Base-by-base conservation (phyloP, 148 eudicot genomes). In the Cornus suecica region DNA sequence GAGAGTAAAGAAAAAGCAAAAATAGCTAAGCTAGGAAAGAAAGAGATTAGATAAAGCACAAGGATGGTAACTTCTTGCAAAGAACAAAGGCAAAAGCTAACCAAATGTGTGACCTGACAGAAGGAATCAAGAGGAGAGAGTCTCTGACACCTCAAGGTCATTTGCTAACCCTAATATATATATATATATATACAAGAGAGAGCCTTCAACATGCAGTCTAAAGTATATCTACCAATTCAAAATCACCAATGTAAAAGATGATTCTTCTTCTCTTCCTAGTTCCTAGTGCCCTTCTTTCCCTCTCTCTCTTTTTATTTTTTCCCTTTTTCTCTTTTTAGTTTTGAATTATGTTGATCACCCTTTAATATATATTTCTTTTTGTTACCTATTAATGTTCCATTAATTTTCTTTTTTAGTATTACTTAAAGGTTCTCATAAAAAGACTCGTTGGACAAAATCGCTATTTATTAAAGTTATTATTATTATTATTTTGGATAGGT, bases 51-150 rank as follows among this genome's bases (percentile, higher is more conserved):
- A 72, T 68, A 61, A 60, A 30, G 66, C 68, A 85, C 70, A 78
- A 75, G 74, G 79, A 85, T 81, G 88, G 96, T 92, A 88, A 88
- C 88, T 90, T 90, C 86, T 86, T 84, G 84, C 82, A 84, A 86
- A 81, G 86, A 87, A 81, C 79, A 85, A 88, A 86, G 89, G 87
- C 31, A 72, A 79, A 78, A 84, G 69, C 52, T 65, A 64, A 31
- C 51, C 25, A 16, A 80, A 58, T 76, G 72, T 69, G 72, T 60
- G 76, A n/a, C 0, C 41, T 20, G 66, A 65, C 68, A 65, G 80
- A 77, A 66, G 78, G 76, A 80, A 74, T 80, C 79, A 74, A 66
- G 71, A 88, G 73, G 42, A 4, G 4, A 61, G 65, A n/a, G 66
- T 32, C 68, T 97, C 77, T 76, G 80, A 81, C 78, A 79, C 67